Conservation (phyloP, 768 basidiomycete species). For the Myochromella boudieri region DNA sequence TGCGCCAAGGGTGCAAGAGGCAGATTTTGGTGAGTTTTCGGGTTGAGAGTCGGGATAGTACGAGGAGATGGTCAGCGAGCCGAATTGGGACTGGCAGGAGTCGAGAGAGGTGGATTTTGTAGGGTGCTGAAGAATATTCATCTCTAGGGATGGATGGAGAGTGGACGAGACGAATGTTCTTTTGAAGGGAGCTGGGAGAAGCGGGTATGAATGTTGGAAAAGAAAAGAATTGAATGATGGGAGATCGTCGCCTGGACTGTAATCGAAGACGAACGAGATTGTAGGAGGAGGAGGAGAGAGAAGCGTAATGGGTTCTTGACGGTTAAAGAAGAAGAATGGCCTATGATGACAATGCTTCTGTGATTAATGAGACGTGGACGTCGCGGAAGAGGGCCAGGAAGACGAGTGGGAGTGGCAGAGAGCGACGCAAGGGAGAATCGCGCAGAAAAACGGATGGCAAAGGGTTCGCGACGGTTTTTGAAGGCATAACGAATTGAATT, state of each 20-base stretch:
- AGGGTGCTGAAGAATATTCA: conserved; percentile 23
- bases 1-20: conserved; percentile 12
- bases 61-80: conserved; percentile 18
- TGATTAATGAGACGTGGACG: conserved; percentile 21
- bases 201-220: conserved; percentile 18
- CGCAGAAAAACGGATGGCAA: background rate
- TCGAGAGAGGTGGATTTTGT: conserved; percentile 17
- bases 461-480: conserved; percentile 8
- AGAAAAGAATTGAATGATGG: conserved; percentile 20
- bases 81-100: conserved; percentile 17
- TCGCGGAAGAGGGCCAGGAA: conserved; percentile 22
- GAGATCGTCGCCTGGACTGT: conserved; percentile 28
- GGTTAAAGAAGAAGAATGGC: conserved; percentile 3
- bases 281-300: background rate
- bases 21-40: conserved; percentile 5
- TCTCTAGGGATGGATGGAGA: conserved; percentile 12
- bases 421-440: background rate
- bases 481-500: conserved; percentile 13
- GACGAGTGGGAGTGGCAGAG: conserved; percentile 12
- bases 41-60: conserved; percentile 6
- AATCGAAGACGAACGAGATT: conserved; percentile 7
- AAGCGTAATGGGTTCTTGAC: background rate
- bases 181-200: conserved; percentile 20
- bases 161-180: conserved; percentile 17
- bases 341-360: conserved; percentile 7